Evolutionary conservation across 1,284 basidiomycete species (phyloP).

Genomic region (Boletellus dicymbophilus): DNA sequence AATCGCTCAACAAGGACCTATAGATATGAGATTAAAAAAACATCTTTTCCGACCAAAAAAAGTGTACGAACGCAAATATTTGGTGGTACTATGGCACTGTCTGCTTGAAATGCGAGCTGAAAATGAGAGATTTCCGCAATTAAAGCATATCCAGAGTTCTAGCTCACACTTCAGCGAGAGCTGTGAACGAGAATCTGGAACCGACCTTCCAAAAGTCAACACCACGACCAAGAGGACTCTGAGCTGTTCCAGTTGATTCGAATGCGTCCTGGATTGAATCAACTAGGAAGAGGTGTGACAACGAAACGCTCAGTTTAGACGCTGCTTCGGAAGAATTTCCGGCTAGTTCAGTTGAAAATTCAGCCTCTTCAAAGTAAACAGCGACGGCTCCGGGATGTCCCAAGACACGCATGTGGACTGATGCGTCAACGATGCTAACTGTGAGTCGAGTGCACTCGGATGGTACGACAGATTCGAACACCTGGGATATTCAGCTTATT

Average conservation of each 20-base stretch:
- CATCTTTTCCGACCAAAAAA: background rate
- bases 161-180: constrained; percentile 10
- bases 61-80: constrained; percentile 41
- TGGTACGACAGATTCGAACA: constrained; percentile 92
- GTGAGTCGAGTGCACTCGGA: constrained; percentile 81
- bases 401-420: constrained; percentile 62
- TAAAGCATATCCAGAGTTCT: constrained; percentile 68
- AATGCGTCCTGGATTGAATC: constrained; percentile 54
- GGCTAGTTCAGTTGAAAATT: constrained; percentile 71
- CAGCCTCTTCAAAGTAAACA: constrained; percentile 63
- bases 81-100: constrained; percentile 29
- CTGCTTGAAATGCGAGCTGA: constrained; percentile 42
- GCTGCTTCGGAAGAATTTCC: constrained; percentile 61
- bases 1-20: constrained; percentile 53
- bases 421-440: constrained; percentile 69
- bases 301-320: constrained; percentile 51
- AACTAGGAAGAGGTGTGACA: constrained; percentile 58
- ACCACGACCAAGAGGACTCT: constrained; percentile 29
- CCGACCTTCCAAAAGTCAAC: constrained; percentile 71
- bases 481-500: constrained; percentile 41
- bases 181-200: constrained; percentile 8
- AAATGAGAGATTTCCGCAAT: constrained; percentile 60
- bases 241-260: constrained; percentile 19
- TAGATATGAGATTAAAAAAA: constrained; percentile 1
- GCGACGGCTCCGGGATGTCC: constrained; percentile 66